Evolutionary conservation across 805 yeast genomes (phyloP).

Genomic region (Saccharomycopsis sp.): DNA sequence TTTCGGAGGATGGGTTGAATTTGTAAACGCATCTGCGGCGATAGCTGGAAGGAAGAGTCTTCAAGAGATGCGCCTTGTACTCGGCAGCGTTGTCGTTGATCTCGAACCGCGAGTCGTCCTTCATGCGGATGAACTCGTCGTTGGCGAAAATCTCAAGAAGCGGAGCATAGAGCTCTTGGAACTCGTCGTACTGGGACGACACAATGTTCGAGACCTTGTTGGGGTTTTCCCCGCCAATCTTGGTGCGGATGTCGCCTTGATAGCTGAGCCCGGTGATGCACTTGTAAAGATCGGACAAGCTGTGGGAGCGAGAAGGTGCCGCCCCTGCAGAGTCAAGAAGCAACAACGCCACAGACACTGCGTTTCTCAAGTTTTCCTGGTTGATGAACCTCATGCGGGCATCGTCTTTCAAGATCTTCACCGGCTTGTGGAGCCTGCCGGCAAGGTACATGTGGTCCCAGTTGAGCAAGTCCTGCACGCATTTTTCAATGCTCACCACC

Average conservation of each 20-base stretch:
- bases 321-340: constrained; percentile 33
- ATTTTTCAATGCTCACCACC: constrained; percentile 53
- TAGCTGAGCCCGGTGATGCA: constrained; percentile 77
- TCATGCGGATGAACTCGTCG: constrained; percentile 20
- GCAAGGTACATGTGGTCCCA: constrained; percentile 87
- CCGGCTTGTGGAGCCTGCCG: constrained; percentile 92
- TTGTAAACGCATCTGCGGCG: constrained; percentile 32
- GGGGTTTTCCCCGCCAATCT: constrained; percentile 86
- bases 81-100: constrained; percentile 28
- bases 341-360: constrained; percentile 59
- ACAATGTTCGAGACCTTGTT: constrained; percentile 83
- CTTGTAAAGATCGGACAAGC: constrained; percentile 60
- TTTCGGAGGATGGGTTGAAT: constrained; percentile 1
- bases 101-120: constrained; percentile 24
- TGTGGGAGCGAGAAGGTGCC: constrained; percentile 29
- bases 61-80: constrained; percentile 35
- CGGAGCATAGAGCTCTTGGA: constrained; percentile 69
- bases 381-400: constrained; percentile 56
- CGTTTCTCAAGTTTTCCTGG: constrained; percentile 69
- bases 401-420: constrained; percentile 60
- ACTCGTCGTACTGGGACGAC: constrained; percentile 56
- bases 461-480: constrained; percentile 61
- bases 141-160: constrained; percentile 37
- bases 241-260: constrained; percentile 82
- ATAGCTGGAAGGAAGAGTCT: constrained; percentile 42